Base-by-base conservation (phyloP, 1,139 yeast species). In the Blastobotrys illinoisensis region DNA sequence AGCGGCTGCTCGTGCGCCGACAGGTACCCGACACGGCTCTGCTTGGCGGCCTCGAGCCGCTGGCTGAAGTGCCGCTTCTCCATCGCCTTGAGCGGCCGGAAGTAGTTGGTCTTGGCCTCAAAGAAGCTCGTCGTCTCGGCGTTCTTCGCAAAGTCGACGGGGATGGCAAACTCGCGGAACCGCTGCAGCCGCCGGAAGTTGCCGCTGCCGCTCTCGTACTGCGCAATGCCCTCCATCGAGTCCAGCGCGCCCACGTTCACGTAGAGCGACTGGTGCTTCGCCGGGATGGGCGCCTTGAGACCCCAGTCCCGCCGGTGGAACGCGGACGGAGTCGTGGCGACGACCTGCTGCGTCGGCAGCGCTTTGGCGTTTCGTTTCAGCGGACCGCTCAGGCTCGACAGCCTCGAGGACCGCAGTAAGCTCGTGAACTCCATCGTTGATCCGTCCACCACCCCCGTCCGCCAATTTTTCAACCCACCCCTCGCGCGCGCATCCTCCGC, bases 221-320 rank as follows among this genome's bases (percentile, higher is more conserved):
- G 76, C 9, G 84, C 79, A 54, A 81, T 66, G 46, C 81, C 77
- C 56, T 79, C 80, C 55, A 74, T 70, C 52, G 78, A 78, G 62
- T 83, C 88, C 46, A 82, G 63, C 47, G 79, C 78, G 52, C 79
- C 74, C 49, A 78, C 73, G 11, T 79, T 75, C 55, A 83, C 67
- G 61, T 76, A 77, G 53, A 78, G 73, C 1, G 82, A 70, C 58
- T 74, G 73, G 50, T 77, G 67, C 56, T 77, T 77, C 13, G 71
- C 67, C 2, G 88, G 88, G 44, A 84, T 69, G 51, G 82, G 74
- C 58, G 79, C 71, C 64, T 84, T 84, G 55, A 84, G 68, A 60
- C 89, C 89, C 80, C 82, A 84, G 68, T 84, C 85, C 57, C 80
- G 79, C 61, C 84, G 76, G 53, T 76, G 69, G 50, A 77, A 69